Conservation (phyloP, 2,329 filamentous ascomycete genomes). For the Paraphaeosphaeria minitans region DNA sequence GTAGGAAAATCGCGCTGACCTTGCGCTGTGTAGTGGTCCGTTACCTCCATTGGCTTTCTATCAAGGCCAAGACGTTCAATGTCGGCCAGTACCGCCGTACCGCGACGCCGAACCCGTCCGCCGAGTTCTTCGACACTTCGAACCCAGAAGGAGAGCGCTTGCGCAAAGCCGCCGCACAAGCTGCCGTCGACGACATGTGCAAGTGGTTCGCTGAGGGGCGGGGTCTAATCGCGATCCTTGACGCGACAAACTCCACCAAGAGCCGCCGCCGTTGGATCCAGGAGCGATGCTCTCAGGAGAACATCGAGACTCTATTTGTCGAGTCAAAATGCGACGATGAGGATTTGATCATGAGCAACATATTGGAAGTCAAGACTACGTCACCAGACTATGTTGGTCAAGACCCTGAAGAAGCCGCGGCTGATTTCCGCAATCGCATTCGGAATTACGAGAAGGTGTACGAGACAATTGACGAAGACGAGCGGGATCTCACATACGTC, state of each 20-base stretch:
- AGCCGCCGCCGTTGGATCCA: constrained; percentile 88
- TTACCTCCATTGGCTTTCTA: constrained; percentile 95
- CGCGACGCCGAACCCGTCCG: constrained; percentile 85
- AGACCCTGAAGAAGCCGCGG: constrained; percentile 87
- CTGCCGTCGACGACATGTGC: constrained; percentile 91
- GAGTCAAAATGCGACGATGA: constrained; percentile 98
- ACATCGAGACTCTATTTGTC: constrained; percentile 90
- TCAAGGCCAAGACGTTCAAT: constrained; percentile 93
- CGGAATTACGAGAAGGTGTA: constrained; percentile 98
- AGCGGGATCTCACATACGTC: constrained; percentile 88
- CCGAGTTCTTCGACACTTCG: constrained; percentile 91
- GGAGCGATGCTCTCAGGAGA: constrained; percentile 74
- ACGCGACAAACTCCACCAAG: constrained; percentile 97
- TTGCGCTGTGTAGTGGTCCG: constrained; percentile 54
- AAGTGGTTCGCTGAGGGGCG: constrained; percentile 80
- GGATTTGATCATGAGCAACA: constrained; percentile 96
- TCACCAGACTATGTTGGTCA: constrained; percentile 94
- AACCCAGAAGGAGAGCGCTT: constrained; percentile 91
- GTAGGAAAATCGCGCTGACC: constrained; percentile 17
- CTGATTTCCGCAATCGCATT: constrained; percentile 92
- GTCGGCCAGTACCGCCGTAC: constrained; percentile 93
- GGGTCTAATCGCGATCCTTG: constrained; percentile 89
- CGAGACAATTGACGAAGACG: constrained; percentile 87
- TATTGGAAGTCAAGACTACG: constrained; percentile 94
- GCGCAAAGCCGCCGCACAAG: constrained; percentile 85